Base-by-base conservation (phyloP, 2,329 filamentous ascomycete genomes). In the Zymoseptoria tritici region DNA sequence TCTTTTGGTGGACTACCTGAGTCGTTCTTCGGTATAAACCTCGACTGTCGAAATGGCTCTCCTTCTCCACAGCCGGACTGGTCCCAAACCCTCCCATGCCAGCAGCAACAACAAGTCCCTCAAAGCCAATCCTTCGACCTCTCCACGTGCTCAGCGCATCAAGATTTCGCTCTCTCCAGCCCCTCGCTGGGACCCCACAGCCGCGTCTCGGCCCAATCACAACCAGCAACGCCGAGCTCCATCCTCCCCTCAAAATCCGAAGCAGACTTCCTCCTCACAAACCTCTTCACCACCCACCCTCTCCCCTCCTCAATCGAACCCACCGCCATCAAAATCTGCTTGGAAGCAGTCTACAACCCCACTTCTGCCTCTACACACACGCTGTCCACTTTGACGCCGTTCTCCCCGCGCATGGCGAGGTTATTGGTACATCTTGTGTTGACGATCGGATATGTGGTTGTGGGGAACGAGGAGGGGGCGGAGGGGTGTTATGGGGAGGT, bases 281-380 rank as follows among this genome's bases (percentile, higher is more conserved):
- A 21, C 60, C 11, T 42, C 36, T 42, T 42, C 36, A 16, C 36
- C 9, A 2, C 4, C 36, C 11, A 4, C 59, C 7, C 62, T 57
- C 49, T 53, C 49, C 52, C 57, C 26, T 54, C 49, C 11, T 50
- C 57, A 16, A 36, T 64, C 2, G 57, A 62, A 6, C 62, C 58
- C 16, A 60, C 62, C 4, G 58, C 62, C 1, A 62, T 64, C 54
- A 55, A 57, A 49, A 54, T 64, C 4, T 64, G 60, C 22, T 42
- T 64, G 6, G 56, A 60, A 52, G 62, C 62, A 9, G 59, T 62
- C 11, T 62, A 62, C 22, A 29, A 55, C 7, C 19, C 24, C 11
- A 54, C 16, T 9, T 50, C 54, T 9, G 57, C 29, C 7, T 21
- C 29, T 7, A 52, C 60, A 4, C 29, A n/a, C 2, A 56, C 42